Conservation (phyloP, 495 filamentous ascomycete species). For the Staphylotrichum longicolle region DNA sequence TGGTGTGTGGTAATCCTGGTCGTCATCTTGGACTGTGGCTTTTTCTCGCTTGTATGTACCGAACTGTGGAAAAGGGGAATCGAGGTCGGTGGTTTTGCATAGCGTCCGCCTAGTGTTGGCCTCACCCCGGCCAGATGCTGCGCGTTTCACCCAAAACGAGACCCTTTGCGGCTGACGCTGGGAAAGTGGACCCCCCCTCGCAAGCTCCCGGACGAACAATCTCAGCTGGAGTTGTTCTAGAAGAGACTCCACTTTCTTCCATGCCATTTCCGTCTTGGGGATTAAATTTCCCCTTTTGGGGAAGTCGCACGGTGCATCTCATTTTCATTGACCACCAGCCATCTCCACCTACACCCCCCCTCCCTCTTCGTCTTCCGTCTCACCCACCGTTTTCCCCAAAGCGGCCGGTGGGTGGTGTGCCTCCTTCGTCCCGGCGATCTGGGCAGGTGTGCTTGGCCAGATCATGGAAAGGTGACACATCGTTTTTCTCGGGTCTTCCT, state of each 20-base stretch:
- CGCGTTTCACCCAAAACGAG: conserved; percentile 2
- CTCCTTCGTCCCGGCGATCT: background rate
- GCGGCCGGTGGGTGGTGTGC: background rate
- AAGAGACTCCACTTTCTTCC: conserved; percentile 14
- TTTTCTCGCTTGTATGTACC: no score
- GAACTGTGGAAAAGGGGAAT: no score
- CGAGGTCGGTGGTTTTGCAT: no score
- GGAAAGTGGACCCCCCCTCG: background rate
- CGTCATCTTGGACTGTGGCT: no score
- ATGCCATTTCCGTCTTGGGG: conserved; percentile 6
- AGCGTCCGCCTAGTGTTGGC: no score
- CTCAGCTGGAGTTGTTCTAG: conserved; percentile 9
- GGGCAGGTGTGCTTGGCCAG: background rate
- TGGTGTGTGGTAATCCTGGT: no score
- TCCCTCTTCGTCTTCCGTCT: background rate
- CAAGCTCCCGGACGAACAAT: no score
- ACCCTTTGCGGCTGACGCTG: background rate
- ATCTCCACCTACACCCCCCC: background rate
- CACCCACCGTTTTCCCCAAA: background rate
- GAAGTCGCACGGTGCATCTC: background rate
- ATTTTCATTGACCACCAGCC: no score
- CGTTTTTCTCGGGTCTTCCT: background rate
- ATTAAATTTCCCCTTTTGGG: background rate
- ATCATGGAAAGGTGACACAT: background rate
- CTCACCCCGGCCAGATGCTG: background rate